A percentile compares a stretch with the other conserved stretches of the same genome.
These are phyloP conservation scores for Scleroderma citrinum DNA, from an alignment of 768 basidiomycete genomes.

Conservation along the genomic window DNA sequence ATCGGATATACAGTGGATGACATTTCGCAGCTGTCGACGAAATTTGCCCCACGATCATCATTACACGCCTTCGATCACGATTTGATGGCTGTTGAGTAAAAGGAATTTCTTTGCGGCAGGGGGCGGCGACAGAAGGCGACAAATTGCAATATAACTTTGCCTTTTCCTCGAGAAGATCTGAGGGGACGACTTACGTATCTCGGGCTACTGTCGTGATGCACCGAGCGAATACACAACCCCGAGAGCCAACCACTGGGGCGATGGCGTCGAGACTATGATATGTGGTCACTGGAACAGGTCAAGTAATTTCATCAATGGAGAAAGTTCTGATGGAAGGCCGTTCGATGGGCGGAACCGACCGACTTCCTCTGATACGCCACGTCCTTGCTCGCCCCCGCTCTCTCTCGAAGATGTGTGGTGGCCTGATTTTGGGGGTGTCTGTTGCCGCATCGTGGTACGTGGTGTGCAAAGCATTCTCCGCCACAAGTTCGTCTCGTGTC, in stretches of 20 bases:
- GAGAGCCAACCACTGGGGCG: neutral
- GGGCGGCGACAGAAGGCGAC: constrained; percentile 4
- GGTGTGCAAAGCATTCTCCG: too few species aligned
- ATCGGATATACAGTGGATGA: constrained; percentile 1
- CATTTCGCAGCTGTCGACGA: neutral
- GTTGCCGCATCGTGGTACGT: too few species aligned
- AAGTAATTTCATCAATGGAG: too few species aligned
- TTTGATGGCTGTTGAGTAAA: constrained; percentile 29
- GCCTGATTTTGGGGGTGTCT: too few species aligned
- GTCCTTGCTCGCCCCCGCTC: too few species aligned
- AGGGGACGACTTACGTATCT: constrained; percentile 19
- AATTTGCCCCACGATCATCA: neutral
- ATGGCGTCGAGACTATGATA: too few species aligned
- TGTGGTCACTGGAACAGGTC: too few species aligned
- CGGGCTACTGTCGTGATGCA: neutral
- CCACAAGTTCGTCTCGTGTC: too few species aligned
- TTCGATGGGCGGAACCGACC: neutral
- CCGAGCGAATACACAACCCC: constrained; percentile 6
- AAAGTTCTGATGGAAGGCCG: constrained; percentile 1
- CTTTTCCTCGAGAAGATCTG: constrained; percentile 17
- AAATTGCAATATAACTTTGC: neutral
- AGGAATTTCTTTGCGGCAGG: constrained; percentile 21
- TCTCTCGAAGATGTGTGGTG: too few species aligned
- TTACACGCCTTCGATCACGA: constrained; percentile 17
- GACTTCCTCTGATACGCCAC: neutral